Evolutionary conservation across 2,329 filamentous ascomycete genomes (phyloP), one percentile per base, ranked within the genome.

Genomic region (Fusarium subglutinans): DNA sequence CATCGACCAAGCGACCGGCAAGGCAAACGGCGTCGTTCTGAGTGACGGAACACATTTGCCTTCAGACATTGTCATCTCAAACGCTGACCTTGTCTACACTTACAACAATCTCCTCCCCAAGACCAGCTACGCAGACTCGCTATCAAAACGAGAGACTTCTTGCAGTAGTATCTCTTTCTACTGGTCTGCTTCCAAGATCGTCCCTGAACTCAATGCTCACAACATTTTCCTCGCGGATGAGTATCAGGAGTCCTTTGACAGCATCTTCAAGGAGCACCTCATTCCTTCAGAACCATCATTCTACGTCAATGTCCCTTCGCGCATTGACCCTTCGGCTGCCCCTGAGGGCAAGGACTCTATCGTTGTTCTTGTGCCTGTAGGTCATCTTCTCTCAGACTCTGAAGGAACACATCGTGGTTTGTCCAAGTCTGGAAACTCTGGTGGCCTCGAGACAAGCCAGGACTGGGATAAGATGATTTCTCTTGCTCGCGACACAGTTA

Each of bases 101-200:
- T 94, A 94, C 84, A 91, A 89, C 80, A 89, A 93, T 70, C 87
- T 94, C 8, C 87, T 94, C 3, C 90, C 91, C 0, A 81, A 85
- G 10, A 80, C 82, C 3, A 64, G 76, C 1, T 84, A 85, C 74
- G 81, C 81, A 59, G 75, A 79, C 59, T 82, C 81, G 8, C 81
- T 88, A 10, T 79, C 82, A 37, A 85, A 86, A 66, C 83, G 88
- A 10, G 84, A 87, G 18, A 87, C 90, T 4, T 93, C 91, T 0
- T 94, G 92, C 82, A 92, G 90, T 72, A 92, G 90, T 66, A 92
- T 94, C 74, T 93, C 91, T 10, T 94, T 94, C 82, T 94, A 94
- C 85, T 95, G 92, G 92, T 88, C 89, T 6, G 85, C 94, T 26
- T 85, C 89, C 66, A 84, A 85, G 57, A 85, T 87, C 58, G 83